Evolutionary conservation across 176 grass and related monocot species (phyloP).

Genomic region (Cenchrus americanus): DNA sequence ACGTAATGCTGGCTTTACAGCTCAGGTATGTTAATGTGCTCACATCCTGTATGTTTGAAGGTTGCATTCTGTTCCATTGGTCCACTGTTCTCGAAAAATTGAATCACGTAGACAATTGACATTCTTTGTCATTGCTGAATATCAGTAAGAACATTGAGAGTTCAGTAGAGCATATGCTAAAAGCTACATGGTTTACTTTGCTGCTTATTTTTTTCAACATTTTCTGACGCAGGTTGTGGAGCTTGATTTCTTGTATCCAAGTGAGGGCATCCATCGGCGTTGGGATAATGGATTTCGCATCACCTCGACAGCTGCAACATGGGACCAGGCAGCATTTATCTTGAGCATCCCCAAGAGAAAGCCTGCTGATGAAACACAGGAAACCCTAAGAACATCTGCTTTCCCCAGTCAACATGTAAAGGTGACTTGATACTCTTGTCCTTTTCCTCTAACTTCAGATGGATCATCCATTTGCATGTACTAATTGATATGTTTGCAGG

Average conservation of each 20-base stretch:
- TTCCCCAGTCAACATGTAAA: slow-evolving; percentile 97
- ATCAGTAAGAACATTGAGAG: background rate
- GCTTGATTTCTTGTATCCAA: slow-evolving; percentile 97
- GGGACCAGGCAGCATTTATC: slow-evolving; percentile 82
- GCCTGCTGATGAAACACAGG: slow-evolving; percentile 92
- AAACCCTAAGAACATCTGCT: slow-evolving; percentile 95
- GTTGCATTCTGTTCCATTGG: background rate
- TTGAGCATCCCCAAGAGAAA: slow-evolving; percentile 86
- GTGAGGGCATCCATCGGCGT: slow-evolving; percentile 88
- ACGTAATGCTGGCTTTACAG: slow-evolving; percentile 80
- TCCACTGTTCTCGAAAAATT: slow-evolving; percentile 4
- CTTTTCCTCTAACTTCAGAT: background rate
- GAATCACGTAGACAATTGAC: background rate
- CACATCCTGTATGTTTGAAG: background rate
- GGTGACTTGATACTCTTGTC: slow-evolving; percentile 48
- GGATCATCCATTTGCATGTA: background rate
- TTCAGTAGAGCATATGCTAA: background rate
- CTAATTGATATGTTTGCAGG: slow-evolving; percentile 61
- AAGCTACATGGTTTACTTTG: background rate
- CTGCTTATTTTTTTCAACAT: slow-evolving; percentile 34
- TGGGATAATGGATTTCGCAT: slow-evolving; percentile 90
- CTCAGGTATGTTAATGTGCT: slow-evolving; percentile 54
- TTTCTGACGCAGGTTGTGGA: slow-evolving; percentile 75
- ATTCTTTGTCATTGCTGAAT: slow-evolving; percentile 16
- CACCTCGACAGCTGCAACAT: slow-evolving; percentile 84